Evolutionary conservation across 805 yeast genomes (phyloP).

Genomic region (Sugiyamaella americana): DNA sequence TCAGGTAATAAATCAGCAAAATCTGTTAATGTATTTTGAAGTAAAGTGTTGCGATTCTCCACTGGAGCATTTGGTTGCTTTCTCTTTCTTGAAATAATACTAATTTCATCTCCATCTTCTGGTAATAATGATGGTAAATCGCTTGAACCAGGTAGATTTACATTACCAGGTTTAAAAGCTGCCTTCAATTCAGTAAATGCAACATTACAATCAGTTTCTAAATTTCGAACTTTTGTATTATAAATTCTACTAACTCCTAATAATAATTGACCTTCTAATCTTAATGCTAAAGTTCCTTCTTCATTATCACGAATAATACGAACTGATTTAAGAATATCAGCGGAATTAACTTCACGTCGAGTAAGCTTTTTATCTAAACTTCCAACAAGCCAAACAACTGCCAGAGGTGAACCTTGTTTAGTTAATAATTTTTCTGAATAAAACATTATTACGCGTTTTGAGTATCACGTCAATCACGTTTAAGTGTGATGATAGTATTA

Average conservation of each 20-base stretch:
- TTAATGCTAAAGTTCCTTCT: slow-evolving; percentile 60
- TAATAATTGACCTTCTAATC: slow-evolving; percentile 79
- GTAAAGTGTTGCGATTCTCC: slow-evolving; percentile 24
- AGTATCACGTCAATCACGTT: too few species aligned
- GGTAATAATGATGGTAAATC: not conserved
- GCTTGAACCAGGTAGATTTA: slow-evolving; percentile 39
- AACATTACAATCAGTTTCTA: slow-evolving; percentile 78
- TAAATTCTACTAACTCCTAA: slow-evolving; percentile 85
- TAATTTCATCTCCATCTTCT: slow-evolving; percentile 4
- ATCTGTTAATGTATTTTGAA: slow-evolving; percentile 75
- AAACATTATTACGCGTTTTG: slow-evolving; percentile 38
- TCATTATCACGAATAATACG: slow-evolving; percentile 51
- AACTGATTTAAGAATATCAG: slow-evolving; percentile 63
- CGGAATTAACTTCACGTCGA: slow-evolving; percentile 62
- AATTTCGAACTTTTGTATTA: slow-evolving; percentile 74
- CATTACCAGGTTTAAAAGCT: slow-evolving; percentile 34
- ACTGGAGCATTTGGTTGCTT: not conserved
- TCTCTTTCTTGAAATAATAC: slow-evolving; percentile 30
- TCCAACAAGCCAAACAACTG: slow-evolving; percentile 90
- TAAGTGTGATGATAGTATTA: too few species aligned
- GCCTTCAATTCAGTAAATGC: slow-evolving; percentile 65
- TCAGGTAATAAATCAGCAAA: slow-evolving; percentile 66
- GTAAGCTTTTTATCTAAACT: slow-evolving; percentile 74
- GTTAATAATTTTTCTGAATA: slow-evolving; percentile 49
- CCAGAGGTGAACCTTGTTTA: slow-evolving; percentile 69